These are phyloP conservation scores for Salix dunnii DNA, from an alignment of 345 rosid species.

Conservation along the genomic window DNA sequence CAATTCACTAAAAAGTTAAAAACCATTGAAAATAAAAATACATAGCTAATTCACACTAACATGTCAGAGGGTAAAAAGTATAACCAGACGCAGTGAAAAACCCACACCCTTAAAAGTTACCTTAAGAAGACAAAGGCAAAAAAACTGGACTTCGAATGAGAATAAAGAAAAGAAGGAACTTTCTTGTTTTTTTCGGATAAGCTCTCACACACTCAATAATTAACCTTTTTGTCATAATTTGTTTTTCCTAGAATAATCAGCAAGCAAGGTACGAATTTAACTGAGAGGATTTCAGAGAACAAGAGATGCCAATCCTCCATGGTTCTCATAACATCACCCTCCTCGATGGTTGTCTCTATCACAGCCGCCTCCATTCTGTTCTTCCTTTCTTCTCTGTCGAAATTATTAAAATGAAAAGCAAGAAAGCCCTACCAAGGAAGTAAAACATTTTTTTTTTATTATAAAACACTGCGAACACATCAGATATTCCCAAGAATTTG, in stretches of 20 bases:
- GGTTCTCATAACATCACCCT: background rate
- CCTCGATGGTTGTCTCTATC: background rate
- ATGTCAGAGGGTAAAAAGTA: too few relatives aligned
- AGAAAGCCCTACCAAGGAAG: background rate
- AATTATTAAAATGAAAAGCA: conserved; percentile 10
- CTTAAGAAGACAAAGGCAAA: background rate
- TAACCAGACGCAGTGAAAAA: too few relatives aligned
- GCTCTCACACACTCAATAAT: background rate
- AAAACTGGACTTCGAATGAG: background rate
- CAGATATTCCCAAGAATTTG: conserved; percentile 28
- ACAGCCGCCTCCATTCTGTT: conserved; percentile 6
- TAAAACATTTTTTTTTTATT: background rate
- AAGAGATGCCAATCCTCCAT: conserved; percentile 1
- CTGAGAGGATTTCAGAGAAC: background rate
- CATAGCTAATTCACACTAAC: too few relatives aligned
- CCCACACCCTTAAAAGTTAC: too few relatives aligned
- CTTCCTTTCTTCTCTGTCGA: conserved; percentile 13
- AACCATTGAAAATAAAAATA: too few relatives aligned
- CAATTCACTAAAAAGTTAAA: too few relatives aligned
- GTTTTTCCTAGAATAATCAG: conserved; percentile 21
- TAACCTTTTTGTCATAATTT: background rate
- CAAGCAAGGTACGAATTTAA: conserved; percentile 34
- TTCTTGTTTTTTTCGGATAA: background rate
- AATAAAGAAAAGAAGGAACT: background rate
- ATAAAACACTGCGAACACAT: conserved; percentile 16